Evolutionary conservation across 257 asterid genomes (phyloP), one percentile per base, ranked within the genome.

Genomic region (Ophiorrhiza pumila): DNA sequence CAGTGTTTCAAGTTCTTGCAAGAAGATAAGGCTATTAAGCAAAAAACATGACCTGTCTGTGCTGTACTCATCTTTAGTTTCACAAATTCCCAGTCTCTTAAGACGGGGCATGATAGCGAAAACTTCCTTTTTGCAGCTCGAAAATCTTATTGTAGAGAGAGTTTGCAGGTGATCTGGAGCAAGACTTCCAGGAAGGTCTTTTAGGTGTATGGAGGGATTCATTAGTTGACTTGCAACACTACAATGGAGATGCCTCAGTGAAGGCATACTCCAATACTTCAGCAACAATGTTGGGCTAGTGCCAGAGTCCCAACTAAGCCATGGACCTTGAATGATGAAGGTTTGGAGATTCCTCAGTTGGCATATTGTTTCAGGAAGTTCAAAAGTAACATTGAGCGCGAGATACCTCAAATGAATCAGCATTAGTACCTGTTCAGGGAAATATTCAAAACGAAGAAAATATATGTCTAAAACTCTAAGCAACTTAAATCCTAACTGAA

Each of bases 401-500:
- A 80, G 81, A 32, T 68, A 83, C 70, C 83, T 64, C 73, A 80
- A 29, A 31, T 78, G 74, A 55, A 78, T 22, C 12, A 80, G 62
- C 25, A 45, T 34, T 35, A 72, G 27, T 29, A 81, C 71, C 59
- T n/a, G 71, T 45, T n/a, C 12, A 0, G 86, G 85, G 45, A 81
- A 81, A 20, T 53, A 69, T 12, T 41, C 68, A 75, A 84, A 81
- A 25, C 32, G 41, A 61, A 37, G 69, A 66, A 52, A 76, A 32
- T 65, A 46, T 15, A 81, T 55, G 61, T 84, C 88, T 52, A 84
- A 65, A 4, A 81, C 78, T 52, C 83, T 81, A 1, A 81, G 76
- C 76, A 78, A 56, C 71, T 66, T 68, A 64, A 81, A 68, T n/a
- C 65, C 80, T 61, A 75, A 20, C 32, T 2, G 0, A 5, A 23